phyloP scores from a whole-genome alignment of 345 rosid species.

The Fremontodendron californicum region DNA sequence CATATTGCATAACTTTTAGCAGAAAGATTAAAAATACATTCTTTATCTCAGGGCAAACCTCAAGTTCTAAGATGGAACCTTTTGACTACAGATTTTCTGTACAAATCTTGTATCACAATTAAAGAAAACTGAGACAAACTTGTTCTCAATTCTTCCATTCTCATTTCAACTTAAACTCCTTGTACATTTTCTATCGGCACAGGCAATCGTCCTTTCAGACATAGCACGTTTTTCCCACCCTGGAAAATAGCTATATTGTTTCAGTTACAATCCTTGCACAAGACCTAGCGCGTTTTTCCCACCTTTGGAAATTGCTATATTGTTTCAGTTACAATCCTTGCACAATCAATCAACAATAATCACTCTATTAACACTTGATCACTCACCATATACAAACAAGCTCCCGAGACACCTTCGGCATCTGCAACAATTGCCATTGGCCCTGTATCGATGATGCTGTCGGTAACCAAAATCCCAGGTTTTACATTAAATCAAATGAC shows the following conservation, averaged over 20 bases:
- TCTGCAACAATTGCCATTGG: neutral
- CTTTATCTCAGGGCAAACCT: no score
- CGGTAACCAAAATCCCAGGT: neutral
- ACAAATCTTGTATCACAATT: neutral
- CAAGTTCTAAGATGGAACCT: neutral
- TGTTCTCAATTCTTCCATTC: neutral
- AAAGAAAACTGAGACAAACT: neutral
- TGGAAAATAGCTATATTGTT: no score
- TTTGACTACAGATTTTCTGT: neutral
- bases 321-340: conserved; percentile 11
- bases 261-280: no score
- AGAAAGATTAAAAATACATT: neutral
- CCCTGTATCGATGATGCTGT: neutral
- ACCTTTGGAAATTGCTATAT: neutral
- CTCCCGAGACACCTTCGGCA: neutral
- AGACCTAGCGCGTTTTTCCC: neutral
- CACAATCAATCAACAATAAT: conserved; percentile 20
- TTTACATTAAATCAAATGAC: neutral
- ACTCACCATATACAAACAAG: conserved; percentile 21
- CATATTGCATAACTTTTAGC: neutral
- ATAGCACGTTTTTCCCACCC: no score
- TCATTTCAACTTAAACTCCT: neutral
- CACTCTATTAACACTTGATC: conserved; percentile 16
- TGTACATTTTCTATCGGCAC: neutral
- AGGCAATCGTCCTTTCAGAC: neutral